Evolutionary conservation across 805 yeast species (phyloP).

Genomic region (Danielia oregonensis): DNA sequence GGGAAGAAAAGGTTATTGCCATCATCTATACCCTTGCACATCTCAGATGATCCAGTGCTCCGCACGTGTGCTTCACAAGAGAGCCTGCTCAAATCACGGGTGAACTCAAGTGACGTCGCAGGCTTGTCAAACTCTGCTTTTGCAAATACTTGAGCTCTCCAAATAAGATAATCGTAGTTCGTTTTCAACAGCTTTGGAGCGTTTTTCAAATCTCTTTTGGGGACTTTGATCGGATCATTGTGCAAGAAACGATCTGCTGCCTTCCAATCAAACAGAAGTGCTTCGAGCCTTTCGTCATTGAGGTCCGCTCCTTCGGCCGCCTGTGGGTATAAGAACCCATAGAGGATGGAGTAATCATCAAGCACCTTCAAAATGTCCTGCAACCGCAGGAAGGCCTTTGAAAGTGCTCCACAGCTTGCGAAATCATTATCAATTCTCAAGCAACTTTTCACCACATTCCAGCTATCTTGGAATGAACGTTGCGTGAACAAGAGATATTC

Average conservation of each 20-base stretch:
- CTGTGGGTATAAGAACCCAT: constrained; percentile 21
- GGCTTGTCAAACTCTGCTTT: constrained; percentile 9
- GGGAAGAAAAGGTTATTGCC: constrained; percentile 34
- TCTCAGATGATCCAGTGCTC: constrained; percentile 19
- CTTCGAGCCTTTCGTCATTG: constrained; percentile 9
- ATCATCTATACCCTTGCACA: constrained; percentile 20
- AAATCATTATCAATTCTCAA: constrained; percentile 75
- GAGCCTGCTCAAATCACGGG: constrained; percentile 31
- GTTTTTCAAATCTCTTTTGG: constrained; percentile 23
- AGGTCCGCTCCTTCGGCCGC: constrained; percentile 4
- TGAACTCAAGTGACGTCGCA: constrained; percentile 21
- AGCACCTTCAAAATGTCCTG: constrained; percentile 34
- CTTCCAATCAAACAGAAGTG: constrained; percentile 6
- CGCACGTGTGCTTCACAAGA: constrained; percentile 39
- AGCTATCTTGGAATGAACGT: constrained; percentile 49
- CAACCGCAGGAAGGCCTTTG: constrained; percentile 51
- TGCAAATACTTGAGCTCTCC: constrained; percentile 32
- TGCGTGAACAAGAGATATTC: constrained; percentile 44
- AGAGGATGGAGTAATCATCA: constrained; percentile 42
- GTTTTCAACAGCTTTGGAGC: constrained; percentile 33
- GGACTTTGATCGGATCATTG: constrained; percentile 19
- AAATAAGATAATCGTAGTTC: constrained; percentile 40
- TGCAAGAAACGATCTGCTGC: constrained; percentile 3
- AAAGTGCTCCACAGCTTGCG: constrained; percentile 50
- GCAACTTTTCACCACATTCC: constrained; percentile 59